Evolutionary conservation across 768 basidiomycete genomes (phyloP), one percentile per base, ranked within the genome.

Genomic region (Lentinus tigrinus): DNA sequence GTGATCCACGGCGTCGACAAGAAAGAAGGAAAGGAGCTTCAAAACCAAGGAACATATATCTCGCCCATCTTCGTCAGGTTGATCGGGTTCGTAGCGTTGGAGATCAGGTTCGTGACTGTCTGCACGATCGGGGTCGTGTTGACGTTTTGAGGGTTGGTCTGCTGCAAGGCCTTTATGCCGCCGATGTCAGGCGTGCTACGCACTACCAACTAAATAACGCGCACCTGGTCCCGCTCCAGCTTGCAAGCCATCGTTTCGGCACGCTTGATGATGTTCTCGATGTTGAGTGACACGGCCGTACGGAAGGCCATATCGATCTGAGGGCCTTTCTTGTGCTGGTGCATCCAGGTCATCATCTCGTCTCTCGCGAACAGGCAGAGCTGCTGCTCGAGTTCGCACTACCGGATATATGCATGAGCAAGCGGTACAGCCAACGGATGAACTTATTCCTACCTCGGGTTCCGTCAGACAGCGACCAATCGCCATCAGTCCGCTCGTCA

Each of bases 381-480:
- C 57, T 93, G 92, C 65, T 93, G 90, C 61, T 97, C 95, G 59
- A 99, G 77, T 61, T 98, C 93, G 70, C 88, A 95, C 91, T 96
- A 21, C 0, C 1, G 23, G 5, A 13, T 16, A 37, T 31, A 26
- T 56, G 43, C 8, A 31, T 47, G 9, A 39, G 34, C 10, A 17
- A 44, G 21, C 26, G 9, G 19, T 14, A 26, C n/a, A 19, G 10
- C 11, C 6, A 11, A 31, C 31, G 7, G 31, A 6, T 17, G 31
- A 13, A 14, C 24, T 40, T 8, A n/a, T 2, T 3, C 7, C 8
- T 42, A 46, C 43, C 43, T 46, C 43, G 13, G 43, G 43, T 26
- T 46, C 43, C 24, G 43, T 94, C 46, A 99, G 78, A 59, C 88
- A 89, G 48, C 94, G 83, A 5, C 88, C 95, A 52, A 99, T 94